Base-by-base conservation (phyloP, 495 filamentous ascomycete genomes). In the Penicillium subrubescens region DNA sequence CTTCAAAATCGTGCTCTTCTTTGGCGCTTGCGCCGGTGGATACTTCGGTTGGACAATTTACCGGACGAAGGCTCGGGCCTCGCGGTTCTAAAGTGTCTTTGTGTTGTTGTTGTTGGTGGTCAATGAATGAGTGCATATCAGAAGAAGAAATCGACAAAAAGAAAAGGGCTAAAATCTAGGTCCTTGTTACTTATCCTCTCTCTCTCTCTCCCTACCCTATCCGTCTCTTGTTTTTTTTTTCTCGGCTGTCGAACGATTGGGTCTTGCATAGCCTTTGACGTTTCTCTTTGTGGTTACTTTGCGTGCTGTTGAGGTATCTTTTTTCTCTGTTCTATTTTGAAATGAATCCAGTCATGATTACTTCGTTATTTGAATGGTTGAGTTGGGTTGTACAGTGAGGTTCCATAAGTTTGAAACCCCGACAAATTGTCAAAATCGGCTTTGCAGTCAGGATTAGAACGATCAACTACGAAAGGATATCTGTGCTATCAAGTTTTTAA, bases 41-140 rank as follows among this genome's bases (percentile, higher is more conserved):
- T 99, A 97, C 78, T 88, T 91, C 27, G 94, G 93, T 11, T 98
- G 82, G 68, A 96, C 92, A 10, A 83, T 89, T 52, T 99, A 90
- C 73, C 86, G 94, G 77, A 83, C 85, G 31, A 87, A 86, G 75
- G 85, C 87, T 76, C 85, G 87, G 70, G 87, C 83, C 57, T 92
- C 93, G 65, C 84, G 95, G 67, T 99, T 97, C 72, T 99, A 71
- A 67, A 33, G 34, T 51, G 57, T 43, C 10, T 46, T 3, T 19
- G 31, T 33, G 31, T 33, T 33, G 31, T 0, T 33, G 31, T 33
- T 33, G 31, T 0, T 33, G 31, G 3, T 33, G 31, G 31, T 33
- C 31, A 33, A 33, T 4, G 43, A 48, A 41, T 12, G 37, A 41
- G 37, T 23, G 19, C 44, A 48, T 48, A 48, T 48, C 21, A 48